Base-by-base conservation (phyloP, 1,284 basidiomycete genomes). In the Spongispora temasekensis region DNA sequence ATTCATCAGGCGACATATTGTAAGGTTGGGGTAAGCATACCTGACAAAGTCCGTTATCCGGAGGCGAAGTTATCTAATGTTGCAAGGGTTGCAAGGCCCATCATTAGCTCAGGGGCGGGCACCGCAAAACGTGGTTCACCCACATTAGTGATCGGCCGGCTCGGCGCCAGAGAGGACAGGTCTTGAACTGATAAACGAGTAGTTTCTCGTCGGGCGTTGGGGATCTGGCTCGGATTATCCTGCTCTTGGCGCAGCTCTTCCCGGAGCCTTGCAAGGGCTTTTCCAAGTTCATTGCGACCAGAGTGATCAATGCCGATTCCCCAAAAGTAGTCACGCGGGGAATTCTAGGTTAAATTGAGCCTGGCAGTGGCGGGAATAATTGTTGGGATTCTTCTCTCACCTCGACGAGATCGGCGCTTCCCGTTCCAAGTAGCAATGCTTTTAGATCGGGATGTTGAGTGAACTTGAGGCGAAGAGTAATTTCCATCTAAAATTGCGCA, bases 201-300 rank as follows among this genome's bases (percentile, higher is more conserved):
- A 9, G 65, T 51, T 25, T 76, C 75, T 32, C 65, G 64, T 51
- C 66, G 65, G 27, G 63, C 75, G 13, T 55, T 63, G 31, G 73
- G 71, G 28, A 73, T 64, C n/a, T 64, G 66, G 4, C 62, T 60
- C 2, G 71, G 75, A 15, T 72, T 42, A 27, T 64, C 52, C 34
- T 61, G 68, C 58, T 73, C 73, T 23, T 65, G 65, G 60, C 81
- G 82, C 57, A 87, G 70, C 66, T 78, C 80, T 54, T 74, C 72
- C 63, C 88, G 77, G 64, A 90, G 71, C 63, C 85, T 79, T 65
- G 84, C 81, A 27, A 89, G 77, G 19, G 85, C 86, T 68, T 87
- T 88, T 28, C 88, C 88, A n/a, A 90, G 81, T 71, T 90, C 87
- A 64, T 90, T 90, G 44, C 83, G 80, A 25, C 88, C 89, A 64